Conservation (phyloP, 805 yeast genomes). For the Peterozyma xylosa region DNA sequence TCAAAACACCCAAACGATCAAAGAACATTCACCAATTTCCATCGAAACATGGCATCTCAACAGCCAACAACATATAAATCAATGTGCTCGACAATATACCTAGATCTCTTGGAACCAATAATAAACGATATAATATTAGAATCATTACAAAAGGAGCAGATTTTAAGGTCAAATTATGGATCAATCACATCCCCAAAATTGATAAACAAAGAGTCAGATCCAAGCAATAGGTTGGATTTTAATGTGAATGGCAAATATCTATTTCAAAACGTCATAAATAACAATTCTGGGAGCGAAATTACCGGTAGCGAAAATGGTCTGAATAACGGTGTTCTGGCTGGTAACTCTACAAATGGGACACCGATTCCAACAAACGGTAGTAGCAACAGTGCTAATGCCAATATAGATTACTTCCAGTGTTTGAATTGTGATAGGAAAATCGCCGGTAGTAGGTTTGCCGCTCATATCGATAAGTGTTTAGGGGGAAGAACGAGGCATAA, state of each 20-base stretch:
- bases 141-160: constrained; percentile 21
- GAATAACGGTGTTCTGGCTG: constrained; percentile 5
- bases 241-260: constrained; percentile 13
- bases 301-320: constrained; percentile 9
- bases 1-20: no score
- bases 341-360: constrained; percentile 5
- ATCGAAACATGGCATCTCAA: no score
- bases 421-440: constrained; percentile 77
- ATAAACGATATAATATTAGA: constrained; percentile 23
- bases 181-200: constrained; percentile 16
- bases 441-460: constrained; percentile 89
- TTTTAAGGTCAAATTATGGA: constrained; percentile 23
- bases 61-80: constrained; percentile 19
- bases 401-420: constrained; percentile 57
- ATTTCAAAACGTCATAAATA: neutral
- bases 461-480: constrained; percentile 84
- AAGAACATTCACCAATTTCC: no score
- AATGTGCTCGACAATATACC: constrained; percentile 20
- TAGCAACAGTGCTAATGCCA: constrained; percentile 4
- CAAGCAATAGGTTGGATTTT: constrained; percentile 22
- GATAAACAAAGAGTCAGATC: constrained; percentile 18
- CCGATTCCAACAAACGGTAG: constrained; percentile 5
- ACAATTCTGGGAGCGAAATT: constrained; percentile 4
- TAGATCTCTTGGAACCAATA: constrained; percentile 24
- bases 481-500: constrained; percentile 56